Percentiles rank a stretch among this genome's conserved stretches.
These are phyloP conservation scores for Venturia carpophila DNA, from an alignment of 2,329 filamentous ascomycete species.

Conservation along the genomic window DNA sequence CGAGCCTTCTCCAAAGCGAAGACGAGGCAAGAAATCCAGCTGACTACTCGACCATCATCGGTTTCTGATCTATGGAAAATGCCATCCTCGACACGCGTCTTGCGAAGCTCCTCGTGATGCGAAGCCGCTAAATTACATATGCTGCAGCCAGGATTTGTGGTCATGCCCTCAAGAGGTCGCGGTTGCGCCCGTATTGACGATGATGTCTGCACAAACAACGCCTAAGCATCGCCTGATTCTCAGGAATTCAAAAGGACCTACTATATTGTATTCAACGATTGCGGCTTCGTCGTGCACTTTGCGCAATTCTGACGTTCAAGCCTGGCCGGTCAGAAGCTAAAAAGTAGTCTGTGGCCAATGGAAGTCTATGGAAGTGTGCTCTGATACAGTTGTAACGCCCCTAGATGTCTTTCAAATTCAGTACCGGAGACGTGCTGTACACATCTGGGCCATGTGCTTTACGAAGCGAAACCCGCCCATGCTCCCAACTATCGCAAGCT, in stretches of 20 bases:
- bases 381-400: background rate
- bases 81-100: background rate
- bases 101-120: background rate
- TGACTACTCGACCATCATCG: background rate
- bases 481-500: background rate
- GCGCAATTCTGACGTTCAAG: too few species aligned
- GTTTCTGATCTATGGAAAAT: background rate
- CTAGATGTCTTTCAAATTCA: slow-evolving; percentile 1
- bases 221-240: too few species aligned
- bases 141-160: background rate
- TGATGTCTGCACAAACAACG: too few species aligned
- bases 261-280: too few species aligned
- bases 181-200: background rate
- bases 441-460: background rate
- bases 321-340: too few species aligned
- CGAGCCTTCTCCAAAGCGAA: background rate
- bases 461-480: background rate
- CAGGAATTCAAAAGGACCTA: too few species aligned
- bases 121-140: background rate
- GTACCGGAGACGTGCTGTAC: slow-evolving; percentile 7
- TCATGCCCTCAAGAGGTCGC: background rate
- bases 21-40: background rate
- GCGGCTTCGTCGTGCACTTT: too few species aligned
- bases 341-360: too few species aligned
- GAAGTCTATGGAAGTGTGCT: too few species aligned